Base-by-base conservation (phyloP, 1,139 yeast genomes). In the Protomyces gravidus region DNA sequence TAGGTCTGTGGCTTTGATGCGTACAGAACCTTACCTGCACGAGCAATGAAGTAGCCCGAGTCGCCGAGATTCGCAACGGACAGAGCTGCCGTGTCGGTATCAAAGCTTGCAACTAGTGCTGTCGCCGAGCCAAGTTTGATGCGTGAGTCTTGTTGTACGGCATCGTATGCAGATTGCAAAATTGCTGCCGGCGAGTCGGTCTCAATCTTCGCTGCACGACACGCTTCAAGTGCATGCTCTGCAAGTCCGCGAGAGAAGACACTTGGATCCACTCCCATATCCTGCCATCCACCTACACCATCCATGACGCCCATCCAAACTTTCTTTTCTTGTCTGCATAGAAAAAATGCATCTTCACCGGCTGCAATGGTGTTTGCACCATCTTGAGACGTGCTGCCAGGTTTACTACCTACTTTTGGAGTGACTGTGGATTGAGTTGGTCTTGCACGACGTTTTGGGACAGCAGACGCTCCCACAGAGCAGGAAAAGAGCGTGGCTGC, bases 221-320 rank as follows among this genome's bases (percentile, higher is more conserved):
- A 36, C 5, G 58, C 58, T 19, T 27, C 45, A 25, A 45, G 51
- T n/a, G 51, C 47, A 32, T 53, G 51, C 19, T 32, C 50, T 13
- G 53, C 53, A 5, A 55, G 53, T 11, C 53, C 59, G 6, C 50
- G 39, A 4, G 59, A 55, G 57, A 75, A 70, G 25, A 67, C 69
- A 2, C 73, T 81, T 1, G 96, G 87, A 70, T 90, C 97, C 66
- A 84, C 86, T 0, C 97, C 97, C 45, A 88, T 84, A 65, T 87
- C 92, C 1, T 89, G 81, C 97, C 97, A 92, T 1, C 97, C 97
- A 17, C 97, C 97, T 4, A 92, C 97, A 19, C 98, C 98, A 72
- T 92, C 98, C 2, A 97, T 92, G 1, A 92, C 97, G 7, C 96
- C 97, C 5, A 50, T 46, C 6, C 88, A 78, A 0, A 90, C 82